Percentiles rank a stretch among this genome's conserved stretches.
These are phyloP conservation scores for Saturnispora quitensis DNA, from an alignment of 805 yeast genomes.

Conservation along the genomic window DNA sequence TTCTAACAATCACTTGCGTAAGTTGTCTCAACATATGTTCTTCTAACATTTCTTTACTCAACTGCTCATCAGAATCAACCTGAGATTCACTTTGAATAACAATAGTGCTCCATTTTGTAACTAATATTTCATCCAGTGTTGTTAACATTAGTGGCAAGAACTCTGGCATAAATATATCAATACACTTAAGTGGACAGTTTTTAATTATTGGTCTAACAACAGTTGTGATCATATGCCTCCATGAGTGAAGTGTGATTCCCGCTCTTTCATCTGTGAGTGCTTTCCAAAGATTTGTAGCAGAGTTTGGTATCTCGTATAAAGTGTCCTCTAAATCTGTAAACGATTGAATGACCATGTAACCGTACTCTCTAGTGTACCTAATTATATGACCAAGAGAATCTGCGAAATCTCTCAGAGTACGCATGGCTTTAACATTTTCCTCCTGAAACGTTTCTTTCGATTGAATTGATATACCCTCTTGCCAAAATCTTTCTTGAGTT, in stretches of 20 bases:
- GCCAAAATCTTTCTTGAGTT: slow-evolving; percentile 95
- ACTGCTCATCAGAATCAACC: slow-evolving; percentile 57
- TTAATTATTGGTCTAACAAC: slow-evolving; percentile 80
- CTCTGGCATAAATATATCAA: slow-evolving; percentile 61
- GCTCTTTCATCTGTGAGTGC: slow-evolving; percentile 78
- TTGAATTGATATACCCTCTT: slow-evolving; percentile 92
- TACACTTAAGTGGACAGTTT: slow-evolving; percentile 71
- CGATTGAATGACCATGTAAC: slow-evolving; percentile 81
- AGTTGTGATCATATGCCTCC: slow-evolving; percentile 93
- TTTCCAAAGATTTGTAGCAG: slow-evolving; percentile 68
- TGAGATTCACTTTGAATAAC: slow-evolving; percentile 48
- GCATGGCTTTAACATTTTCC: slow-evolving; percentile 89
- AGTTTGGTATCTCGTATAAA: slow-evolving; percentile 74
- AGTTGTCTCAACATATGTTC: slow-evolving; percentile 89
- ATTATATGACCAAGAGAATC: slow-evolving; percentile 95
- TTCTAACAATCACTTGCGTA: slow-evolving; percentile 82
- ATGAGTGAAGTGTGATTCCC: slow-evolving; percentile 88
- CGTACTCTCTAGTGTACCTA: slow-evolving; percentile 92
- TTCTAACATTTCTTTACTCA: slow-evolving; percentile 97
- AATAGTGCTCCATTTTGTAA: slow-evolving; percentile 67
- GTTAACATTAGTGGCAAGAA: slow-evolving; percentile 69
- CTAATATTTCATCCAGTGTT: slow-evolving; percentile 66
- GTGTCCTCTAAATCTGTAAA: slow-evolving; percentile 86
- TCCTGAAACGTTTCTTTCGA: slow-evolving; percentile 90
- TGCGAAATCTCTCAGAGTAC: slow-evolving; percentile 91